These are phyloP conservation scores for Carex littledalei DNA, from an alignment of 176 grass and related monocot genomes.

Conservation along the genomic window DNA sequence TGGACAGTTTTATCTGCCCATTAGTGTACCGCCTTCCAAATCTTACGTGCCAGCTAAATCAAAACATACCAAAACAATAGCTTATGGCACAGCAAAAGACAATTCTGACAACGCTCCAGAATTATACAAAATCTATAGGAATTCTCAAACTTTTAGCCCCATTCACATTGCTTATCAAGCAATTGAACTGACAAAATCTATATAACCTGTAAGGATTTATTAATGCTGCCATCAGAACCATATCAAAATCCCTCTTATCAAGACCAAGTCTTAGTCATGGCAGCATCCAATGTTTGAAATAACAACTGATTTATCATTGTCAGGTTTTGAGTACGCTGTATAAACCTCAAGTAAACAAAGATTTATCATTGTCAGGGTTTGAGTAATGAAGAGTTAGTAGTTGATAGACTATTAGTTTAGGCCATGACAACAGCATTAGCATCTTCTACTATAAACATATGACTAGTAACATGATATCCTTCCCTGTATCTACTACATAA, in stretches of 20 bases:
- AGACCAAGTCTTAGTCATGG: not conserved
- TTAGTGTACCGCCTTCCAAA: too few species aligned
- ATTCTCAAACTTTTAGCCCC: not conserved
- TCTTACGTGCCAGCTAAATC: too few species aligned
- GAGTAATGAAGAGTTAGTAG: not conserved
- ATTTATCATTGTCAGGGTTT: not conserved
- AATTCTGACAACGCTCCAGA: not conserved
- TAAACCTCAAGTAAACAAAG: not conserved
- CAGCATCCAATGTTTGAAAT: not conserved
- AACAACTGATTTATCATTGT: not conserved
- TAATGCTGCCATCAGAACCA: not conserved
- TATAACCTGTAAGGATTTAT: not conserved
- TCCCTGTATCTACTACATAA: conserved; percentile 2
- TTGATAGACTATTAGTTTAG: not conserved
- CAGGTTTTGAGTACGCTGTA: not conserved
- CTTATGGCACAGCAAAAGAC: not conserved
- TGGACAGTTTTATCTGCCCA: too few species aligned
- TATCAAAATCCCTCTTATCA: not conserved
- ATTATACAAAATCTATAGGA: not conserved
- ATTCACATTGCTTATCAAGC: not conserved
- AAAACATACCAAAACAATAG: not conserved
- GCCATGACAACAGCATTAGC: not conserved
- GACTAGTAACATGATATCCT: not conserved
- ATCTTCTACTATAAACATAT: conserved; percentile 4
- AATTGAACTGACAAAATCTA: not conserved